Conservation (phyloP, 2,329 filamentous ascomycete genomes). For the Cordyceps farinosa region DNA sequence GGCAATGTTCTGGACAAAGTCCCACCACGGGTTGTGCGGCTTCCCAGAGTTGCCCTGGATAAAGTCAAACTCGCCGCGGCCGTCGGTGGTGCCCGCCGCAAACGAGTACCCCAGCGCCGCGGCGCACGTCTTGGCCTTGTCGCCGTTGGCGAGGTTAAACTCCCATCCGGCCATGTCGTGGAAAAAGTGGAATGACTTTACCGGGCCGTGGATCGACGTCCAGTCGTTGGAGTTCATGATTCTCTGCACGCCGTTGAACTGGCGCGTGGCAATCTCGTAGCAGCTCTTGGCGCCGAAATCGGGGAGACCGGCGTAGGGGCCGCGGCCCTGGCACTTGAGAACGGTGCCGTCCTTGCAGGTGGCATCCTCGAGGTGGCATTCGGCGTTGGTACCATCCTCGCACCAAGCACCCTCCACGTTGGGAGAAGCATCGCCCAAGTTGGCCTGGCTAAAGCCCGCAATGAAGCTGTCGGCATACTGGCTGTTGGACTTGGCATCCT, state of each 20-base stretch:
- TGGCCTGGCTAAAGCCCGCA: slow-evolving; percentile 88
- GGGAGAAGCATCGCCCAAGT: slow-evolving; percentile 84
- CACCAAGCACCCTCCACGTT: slow-evolving; percentile 87
- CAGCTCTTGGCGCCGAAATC: slow-evolving; percentile 71
- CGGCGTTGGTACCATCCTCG: slow-evolving; percentile 73
- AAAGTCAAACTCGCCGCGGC: slow-evolving; percentile 88
- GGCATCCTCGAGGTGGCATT: slow-evolving; percentile 75
- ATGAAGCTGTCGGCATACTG: slow-evolving; percentile 64
- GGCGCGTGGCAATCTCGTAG: slow-evolving; percentile 71
- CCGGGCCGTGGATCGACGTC: slow-evolving; percentile 45
- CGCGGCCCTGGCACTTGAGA: slow-evolving; percentile 69
- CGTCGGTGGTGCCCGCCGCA: slow-evolving; percentile 87
- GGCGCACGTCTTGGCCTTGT: slow-evolving; percentile 69
- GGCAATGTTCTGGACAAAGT: slow-evolving; percentile 66
- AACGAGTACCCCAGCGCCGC: slow-evolving; percentile 89
- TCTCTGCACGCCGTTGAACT: slow-evolving; percentile 56
- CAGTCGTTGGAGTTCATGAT: slow-evolving; percentile 45
- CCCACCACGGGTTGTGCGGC: slow-evolving; percentile 78
- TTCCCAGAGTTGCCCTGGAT: slow-evolving; percentile 75
- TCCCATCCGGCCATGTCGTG: slow-evolving; percentile 73
- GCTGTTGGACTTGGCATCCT: slow-evolving; percentile 52
- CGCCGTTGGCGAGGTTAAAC: slow-evolving; percentile 71
- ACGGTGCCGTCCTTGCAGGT: slow-evolving; percentile 71
- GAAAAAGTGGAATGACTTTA: slow-evolving; percentile 82
- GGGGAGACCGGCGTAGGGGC: slow-evolving; percentile 62